Conservation (phyloP, 2,329 filamentous ascomycete genomes). For the Pseudopithomyces maydicus region DNA sequence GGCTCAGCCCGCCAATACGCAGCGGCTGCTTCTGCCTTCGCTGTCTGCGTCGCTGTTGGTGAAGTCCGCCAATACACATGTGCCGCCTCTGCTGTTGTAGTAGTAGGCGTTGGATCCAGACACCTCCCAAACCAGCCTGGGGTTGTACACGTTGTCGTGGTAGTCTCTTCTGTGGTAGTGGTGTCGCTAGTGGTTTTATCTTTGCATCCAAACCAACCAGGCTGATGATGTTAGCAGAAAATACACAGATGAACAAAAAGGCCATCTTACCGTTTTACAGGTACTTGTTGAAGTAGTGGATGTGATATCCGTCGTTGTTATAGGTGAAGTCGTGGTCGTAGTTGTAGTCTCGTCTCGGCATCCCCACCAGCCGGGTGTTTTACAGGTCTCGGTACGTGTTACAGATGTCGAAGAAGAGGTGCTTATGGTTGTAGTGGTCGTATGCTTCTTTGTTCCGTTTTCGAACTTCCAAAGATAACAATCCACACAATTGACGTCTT, state of each 20-base stretch:
- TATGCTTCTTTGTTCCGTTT: constrained; percentile 38
- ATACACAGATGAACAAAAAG: background rate
- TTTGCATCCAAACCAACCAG: constrained; percentile 45
- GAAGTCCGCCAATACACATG: constrained; percentile 32
- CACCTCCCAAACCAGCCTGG: constrained; percentile 46
- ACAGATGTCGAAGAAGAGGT: constrained; percentile 31
- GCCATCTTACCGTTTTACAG: constrained; percentile 36
- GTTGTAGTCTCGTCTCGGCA: constrained; percentile 41
- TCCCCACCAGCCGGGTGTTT: constrained; percentile 46
- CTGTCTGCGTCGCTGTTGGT: constrained; percentile 29
- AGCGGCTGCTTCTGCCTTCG: constrained; percentile 17
- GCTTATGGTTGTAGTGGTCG: constrained; percentile 12
- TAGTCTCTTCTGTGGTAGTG: constrained; percentile 26
- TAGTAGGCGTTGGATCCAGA: constrained; percentile 31
- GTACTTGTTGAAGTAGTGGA: constrained; percentile 29
- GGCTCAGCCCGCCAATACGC: constrained; percentile 30
- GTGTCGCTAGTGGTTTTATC: constrained; percentile 34
- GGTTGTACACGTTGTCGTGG: constrained; percentile 37
- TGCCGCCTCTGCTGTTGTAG: constrained; percentile 31
- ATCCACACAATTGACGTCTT: constrained; percentile 41
- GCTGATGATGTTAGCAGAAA: constrained; percentile 22
- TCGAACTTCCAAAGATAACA: constrained; percentile 45
- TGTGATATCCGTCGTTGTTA: constrained; percentile 27
- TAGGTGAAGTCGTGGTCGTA: constrained; percentile 25
- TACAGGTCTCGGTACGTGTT: constrained; percentile 42